Evolutionary conservation across 1,284 basidiomycete genomes (phyloP).

Genomic region (Cryptococcus neoformans): DNA sequence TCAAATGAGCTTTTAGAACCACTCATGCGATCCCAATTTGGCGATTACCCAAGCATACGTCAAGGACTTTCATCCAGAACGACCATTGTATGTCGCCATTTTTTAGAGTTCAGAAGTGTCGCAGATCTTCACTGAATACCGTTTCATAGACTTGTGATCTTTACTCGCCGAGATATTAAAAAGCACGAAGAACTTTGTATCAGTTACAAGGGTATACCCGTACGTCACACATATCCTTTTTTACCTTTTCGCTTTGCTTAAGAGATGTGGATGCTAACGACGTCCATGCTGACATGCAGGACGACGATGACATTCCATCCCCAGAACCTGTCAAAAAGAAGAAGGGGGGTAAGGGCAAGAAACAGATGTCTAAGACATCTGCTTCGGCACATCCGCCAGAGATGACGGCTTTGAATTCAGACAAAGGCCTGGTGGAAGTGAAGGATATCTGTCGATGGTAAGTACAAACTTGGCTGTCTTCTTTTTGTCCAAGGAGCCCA

Average conservation of each 20-base stretch:
- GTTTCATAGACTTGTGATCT: conserved; percentile 58
- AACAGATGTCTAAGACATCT: conserved; percentile 12
- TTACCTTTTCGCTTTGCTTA: background rate
- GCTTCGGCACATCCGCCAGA: conserved; percentile 11
- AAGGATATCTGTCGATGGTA: background rate
- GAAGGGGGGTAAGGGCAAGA: conserved; percentile 7
- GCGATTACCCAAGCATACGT: conserved; percentile 66
- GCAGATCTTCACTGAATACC: background rate
- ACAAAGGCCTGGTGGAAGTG: background rate
- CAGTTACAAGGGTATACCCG: conserved; percentile 63
- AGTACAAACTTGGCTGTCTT: too few species aligned
- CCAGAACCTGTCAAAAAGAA: conserved; percentile 2
- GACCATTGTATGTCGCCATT: conserved; percentile 55
- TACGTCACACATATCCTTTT: conserved; percentile 10
- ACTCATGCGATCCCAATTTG: conserved; percentile 85
- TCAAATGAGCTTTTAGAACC: conserved; percentile 58
- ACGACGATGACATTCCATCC: conserved; percentile 8
- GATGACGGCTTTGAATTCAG: background rate
- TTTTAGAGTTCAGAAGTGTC: too few species aligned
- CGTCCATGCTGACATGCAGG: conserved; percentile 5
- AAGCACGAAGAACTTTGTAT: conserved; percentile 75
- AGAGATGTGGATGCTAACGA: background rate
- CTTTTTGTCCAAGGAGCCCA: background rate
- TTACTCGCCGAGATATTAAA: conserved; percentile 63
- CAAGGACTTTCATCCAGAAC: conserved; percentile 54